These are phyloP conservation scores for Acrocalymma vagum DNA, from an alignment of 2,329 filamentous ascomycete genomes.

Conservation along the genomic window DNA sequence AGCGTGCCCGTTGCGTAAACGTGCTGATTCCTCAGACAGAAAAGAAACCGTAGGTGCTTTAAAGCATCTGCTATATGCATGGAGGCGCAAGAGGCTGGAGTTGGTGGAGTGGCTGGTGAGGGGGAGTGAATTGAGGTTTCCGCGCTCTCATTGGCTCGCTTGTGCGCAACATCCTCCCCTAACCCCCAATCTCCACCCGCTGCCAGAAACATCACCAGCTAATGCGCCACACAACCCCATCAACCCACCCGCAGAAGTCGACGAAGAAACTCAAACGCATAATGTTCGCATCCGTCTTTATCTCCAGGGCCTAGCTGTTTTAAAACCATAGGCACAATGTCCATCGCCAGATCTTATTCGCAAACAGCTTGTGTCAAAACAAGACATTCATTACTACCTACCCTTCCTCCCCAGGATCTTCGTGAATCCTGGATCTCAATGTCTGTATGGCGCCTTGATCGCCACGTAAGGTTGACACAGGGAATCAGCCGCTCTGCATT, in stretches of 20 bases:
- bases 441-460: slow-evolving; percentile 17
- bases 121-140: slow-evolving; percentile 11
- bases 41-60: slow-evolving; percentile 29
- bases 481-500: slow-evolving; percentile 14
- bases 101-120: slow-evolving; percentile 15
- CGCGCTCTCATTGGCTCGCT: slow-evolving; percentile 18
- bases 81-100: slow-evolving; percentile 15
- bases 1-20: slow-evolving; percentile 1
- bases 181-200: slow-evolving; percentile 2
- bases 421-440: slow-evolving; percentile 14
- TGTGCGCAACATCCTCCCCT: slow-evolving; percentile 4
- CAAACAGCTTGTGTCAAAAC: slow-evolving; percentile 26
- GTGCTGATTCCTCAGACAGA: slow-evolving; percentile 22
- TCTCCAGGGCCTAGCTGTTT: slow-evolving; percentile 22
- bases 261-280: slow-evolving; percentile 30
- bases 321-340: slow-evolving; percentile 17
- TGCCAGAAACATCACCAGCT: not conserved
- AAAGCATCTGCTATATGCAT: slow-evolving; percentile 14
- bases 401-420: slow-evolving; percentile 1
- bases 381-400: slow-evolving; percentile 14
- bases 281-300: slow-evolving; percentile 17
- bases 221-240: not conserved
- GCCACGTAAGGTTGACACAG: slow-evolving; percentile 19
- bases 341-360: slow-evolving; percentile 27
- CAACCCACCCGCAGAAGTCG: not conserved